These are phyloP conservation scores for Picea sitchensis DNA, from an alignment of 75 land plant genomes.

Conservation along the genomic window DNA sequence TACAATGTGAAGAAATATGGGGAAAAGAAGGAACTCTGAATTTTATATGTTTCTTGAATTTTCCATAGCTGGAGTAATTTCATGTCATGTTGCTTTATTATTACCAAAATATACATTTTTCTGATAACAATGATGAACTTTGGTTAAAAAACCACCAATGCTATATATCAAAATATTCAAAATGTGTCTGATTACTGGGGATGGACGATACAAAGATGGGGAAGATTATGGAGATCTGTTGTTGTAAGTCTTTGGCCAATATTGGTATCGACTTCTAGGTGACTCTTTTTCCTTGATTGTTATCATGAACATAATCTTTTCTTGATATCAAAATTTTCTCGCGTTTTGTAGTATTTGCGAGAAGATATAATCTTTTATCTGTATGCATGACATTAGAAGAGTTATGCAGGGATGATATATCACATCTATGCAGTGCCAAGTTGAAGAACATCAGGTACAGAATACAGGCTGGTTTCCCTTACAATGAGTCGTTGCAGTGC, in stretches of 20 bases:
- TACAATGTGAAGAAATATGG: not conserved
- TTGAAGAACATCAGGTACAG: too few relatives aligned
- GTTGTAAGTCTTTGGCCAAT: not conserved
- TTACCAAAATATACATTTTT: not conserved
- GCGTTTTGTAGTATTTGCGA: too few relatives aligned
- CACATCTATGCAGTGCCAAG: too few relatives aligned
- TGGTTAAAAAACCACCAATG: not conserved
- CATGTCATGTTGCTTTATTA: not conserved
- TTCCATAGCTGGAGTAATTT: not conserved
- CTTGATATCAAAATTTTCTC: too few relatives aligned
- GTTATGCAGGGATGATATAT: too few relatives aligned
- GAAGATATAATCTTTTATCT: too few relatives aligned
- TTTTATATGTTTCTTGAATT: not conserved
- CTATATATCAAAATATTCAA: not conserved
- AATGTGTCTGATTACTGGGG: not conserved
- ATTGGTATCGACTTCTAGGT: not conserved
- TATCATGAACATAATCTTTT: too few relatives aligned
- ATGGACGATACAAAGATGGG: not conserved
- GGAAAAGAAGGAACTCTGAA: conserved; percentile 1
- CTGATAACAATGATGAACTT: not conserved
- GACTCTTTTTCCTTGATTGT: too few relatives aligned
- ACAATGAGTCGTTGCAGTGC: too few relatives aligned
- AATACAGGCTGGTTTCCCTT: too few relatives aligned
- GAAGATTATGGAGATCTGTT: not conserved
- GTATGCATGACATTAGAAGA: too few relatives aligned